Percentiles rank a stretch among this genome's conserved stretches.
Conservation (phyloP, 1,139 yeast genomes). For the Yamadazyma pseudoaaseri region DNA sequence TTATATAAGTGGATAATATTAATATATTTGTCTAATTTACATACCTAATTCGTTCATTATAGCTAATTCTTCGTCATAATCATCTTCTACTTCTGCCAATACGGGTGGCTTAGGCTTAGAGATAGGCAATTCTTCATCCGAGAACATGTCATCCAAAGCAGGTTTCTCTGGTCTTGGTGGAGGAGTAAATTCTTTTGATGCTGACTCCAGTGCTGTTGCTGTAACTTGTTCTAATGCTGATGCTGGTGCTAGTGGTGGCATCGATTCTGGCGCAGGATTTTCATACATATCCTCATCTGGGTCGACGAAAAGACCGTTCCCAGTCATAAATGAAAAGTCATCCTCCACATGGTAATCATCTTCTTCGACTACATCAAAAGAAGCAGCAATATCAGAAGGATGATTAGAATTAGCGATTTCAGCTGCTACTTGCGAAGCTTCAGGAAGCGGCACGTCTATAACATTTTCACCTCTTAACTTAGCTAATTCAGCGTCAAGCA, state of each 20-base stretch:
- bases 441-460: constrained; percentile 16
- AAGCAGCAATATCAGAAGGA: constrained; percentile 4
- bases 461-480: constrained; percentile 36
- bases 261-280: not conserved
- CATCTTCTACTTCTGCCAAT: constrained; percentile 9
- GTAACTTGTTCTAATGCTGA: not conserved
- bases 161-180: not conserved
- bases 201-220: not conserved
- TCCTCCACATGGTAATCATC: constrained; percentile 20
- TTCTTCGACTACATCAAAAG: constrained; percentile 13
- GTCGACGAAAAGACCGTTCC: constrained; percentile 24
- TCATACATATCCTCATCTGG: constrained; percentile 20
- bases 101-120: constrained; percentile 4
- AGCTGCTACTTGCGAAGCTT: not conserved
- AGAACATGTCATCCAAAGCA: constrained; percentile 8
- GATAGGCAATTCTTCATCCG: constrained; percentile 12
- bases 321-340: constrained; percentile 35
- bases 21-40: constrained; percentile 9
- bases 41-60: constrained; percentile 41
- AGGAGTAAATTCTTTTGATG: not conserved
- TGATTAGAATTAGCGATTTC: not conserved
- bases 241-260: too few relatives aligned
- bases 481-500: constrained; percentile 33
- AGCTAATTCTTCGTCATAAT: constrained; percentile 32
- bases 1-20: constrained; percentile 22